Percentiles rank a stretch among this genome's conserved stretches.
phyloP scores from a whole-genome alignment of 306 rosid genomes.

The Sesbania bispinosa region DNA sequence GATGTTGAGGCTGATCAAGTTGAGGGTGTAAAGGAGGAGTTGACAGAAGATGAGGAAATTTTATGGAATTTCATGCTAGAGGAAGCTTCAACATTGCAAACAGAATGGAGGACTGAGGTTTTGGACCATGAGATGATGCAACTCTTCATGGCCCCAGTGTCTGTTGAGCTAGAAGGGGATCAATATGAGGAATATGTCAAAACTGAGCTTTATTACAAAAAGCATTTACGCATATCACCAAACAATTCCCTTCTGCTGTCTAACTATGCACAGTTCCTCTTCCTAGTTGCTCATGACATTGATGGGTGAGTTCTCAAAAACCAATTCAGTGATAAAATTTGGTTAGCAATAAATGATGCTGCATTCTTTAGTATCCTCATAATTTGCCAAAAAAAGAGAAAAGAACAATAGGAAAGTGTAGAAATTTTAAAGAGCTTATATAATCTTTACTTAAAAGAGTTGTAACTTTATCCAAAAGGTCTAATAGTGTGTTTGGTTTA shows the following conservation, averaged over 20 bases:
- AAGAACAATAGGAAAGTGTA: background rate
- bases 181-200: constrained; percentile 43
- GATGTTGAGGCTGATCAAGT: constrained; percentile 4
- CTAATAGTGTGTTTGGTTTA: too few relatives aligned
- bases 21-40: constrained; percentile 21
- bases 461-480: too few relatives aligned
- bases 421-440: too few relatives aligned
- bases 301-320: constrained; percentile 45
- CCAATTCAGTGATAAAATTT: background rate
- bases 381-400: background rate
- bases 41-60: constrained; percentile 42
- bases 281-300: constrained; percentile 55
- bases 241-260: constrained; percentile 66
- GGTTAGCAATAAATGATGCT: background rate
- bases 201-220: constrained; percentile 59
- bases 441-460: too few relatives aligned
- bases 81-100: constrained; percentile 53
- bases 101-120: constrained; percentile 28
- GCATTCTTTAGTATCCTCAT: background rate
- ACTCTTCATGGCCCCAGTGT: constrained; percentile 46
- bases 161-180: constrained; percentile 58
- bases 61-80: constrained; percentile 56
- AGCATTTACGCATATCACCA: constrained; percentile 39
- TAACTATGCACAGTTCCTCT: constrained; percentile 81
- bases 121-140: constrained; percentile 39